These are phyloP conservation scores for Daucus carota DNA, from an alignment of 129 eudicot genomes.

Conservation along the genomic window DH1_v3.0 NC_030384.2:49386501-49387000, in stretches of 20 bases:
- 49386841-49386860: neutral
- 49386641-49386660: too few species aligned
- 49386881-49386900: conserved; percentile 37
- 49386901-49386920: neutral
- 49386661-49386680: too few species aligned
- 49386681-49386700: too few species aligned
- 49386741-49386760: neutral
- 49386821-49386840: neutral
- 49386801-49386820: neutral
- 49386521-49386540: neutral
- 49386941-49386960: conserved; percentile 56
- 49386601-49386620: neutral
- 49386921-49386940: neutral
- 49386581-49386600: neutral
- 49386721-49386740: neutral
- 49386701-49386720: neutral
- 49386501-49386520: neutral
- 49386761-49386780: too few species aligned
- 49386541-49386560: neutral
- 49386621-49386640: too few species aligned
- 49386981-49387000: conserved; percentile 56
- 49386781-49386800: neutral
- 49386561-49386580: neutral
- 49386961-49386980: conserved; percentile 70
- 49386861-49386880: too few species aligned